These are phyloP conservation scores for Xylaria cubensis DNA, from an alignment of 495 filamentous ascomycete genomes.

Conservation along the genomic window DNA sequence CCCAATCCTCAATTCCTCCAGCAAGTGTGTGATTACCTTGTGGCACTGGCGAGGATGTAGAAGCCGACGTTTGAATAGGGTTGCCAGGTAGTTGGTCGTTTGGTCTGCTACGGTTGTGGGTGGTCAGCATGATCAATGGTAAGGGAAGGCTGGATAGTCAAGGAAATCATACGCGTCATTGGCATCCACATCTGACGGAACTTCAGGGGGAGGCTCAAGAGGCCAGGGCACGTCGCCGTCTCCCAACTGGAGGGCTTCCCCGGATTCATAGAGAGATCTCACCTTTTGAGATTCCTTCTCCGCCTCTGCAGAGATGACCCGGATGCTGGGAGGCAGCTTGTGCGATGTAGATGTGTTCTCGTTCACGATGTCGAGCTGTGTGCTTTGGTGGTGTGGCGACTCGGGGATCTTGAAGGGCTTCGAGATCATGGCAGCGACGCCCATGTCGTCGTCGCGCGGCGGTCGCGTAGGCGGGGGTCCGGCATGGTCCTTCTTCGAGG, in stretches of 20 bases:
- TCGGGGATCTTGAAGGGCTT: constrained; percentile 33
- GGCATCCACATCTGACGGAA: constrained; percentile 57
- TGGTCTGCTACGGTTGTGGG: constrained; percentile 32
- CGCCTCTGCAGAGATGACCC: constrained; percentile 76
- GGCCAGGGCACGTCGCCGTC: constrained; percentile 57
- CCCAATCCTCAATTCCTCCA: constrained; percentile 95
- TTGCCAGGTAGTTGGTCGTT: constrained; percentile 34
- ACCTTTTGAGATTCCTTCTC: constrained; percentile 88
- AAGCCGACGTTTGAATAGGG: constrained; percentile 43
- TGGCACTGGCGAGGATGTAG: constrained; percentile 45
- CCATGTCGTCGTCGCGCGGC: constrained; percentile 33
- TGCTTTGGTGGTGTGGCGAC: constrained; percentile 25
- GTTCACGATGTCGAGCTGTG: constrained; percentile 21
- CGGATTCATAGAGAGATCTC: constrained; percentile 88
- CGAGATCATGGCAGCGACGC: constrained; percentile 25
- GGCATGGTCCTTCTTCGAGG: constrained; percentile 24
- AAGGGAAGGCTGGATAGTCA: constrained; percentile 42
- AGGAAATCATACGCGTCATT: constrained; percentile 61
- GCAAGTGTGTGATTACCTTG: constrained; percentile 62
- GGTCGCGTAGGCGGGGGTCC: constrained; percentile 26
- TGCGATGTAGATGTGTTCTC: constrained; percentile 33
- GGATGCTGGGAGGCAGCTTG: constrained; percentile 50
- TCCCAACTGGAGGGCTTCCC: constrained; percentile 64
- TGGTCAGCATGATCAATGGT: constrained; percentile 41
- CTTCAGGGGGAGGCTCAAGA: constrained; percentile 53